Evolutionary conservation across 495 filamentous ascomycete genomes (phyloP), one percentile per base, ranked within the genome.

Genomic region (Tuber microsphaerosporum): DNA sequence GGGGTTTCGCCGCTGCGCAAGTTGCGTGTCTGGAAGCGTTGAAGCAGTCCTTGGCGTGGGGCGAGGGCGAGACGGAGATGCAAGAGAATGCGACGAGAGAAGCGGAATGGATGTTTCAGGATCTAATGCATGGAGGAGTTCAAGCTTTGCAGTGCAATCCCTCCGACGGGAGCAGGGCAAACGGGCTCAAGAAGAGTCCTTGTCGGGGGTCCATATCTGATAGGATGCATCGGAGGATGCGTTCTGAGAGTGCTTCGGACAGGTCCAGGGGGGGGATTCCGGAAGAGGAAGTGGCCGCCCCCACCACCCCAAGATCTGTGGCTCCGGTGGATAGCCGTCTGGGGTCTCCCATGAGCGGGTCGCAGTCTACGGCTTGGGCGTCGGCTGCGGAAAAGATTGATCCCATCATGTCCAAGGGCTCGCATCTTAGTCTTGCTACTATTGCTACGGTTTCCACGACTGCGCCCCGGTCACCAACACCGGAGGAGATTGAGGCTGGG

Each of bases 71-170:
- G 7, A 75, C 70, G 46, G 56, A 65, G 17, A 65, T 65, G 26
- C 41, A 72, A 22, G 77, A 79, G 43, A 75, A 79, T 39, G 77
- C 71, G 44, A 74, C 71, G 9, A 72, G 70, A 34, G 79, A 81
- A 48, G 79, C 77, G 2, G 79, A 81, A 70, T 80, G 78, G 78
- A 70, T 81, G 20, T 81, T 75, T 34, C 74, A 77, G 22, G 79
- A 81, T 56, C 75, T 81, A 16, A 74, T 81, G 51, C 73, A 75
- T 46, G 79, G 78, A 12, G 79, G 79, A 9, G 78, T 81, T 10
- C 77, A 81, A 46, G 78, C 78, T 9, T 73, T 81, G 39, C 74
- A 78, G 10, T 79, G 20, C 22, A 37, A 43, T 51, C 71, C 37
- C 71, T 48, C 3, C 7, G 37, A 80, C 41, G 78, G 74, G 16